These are phyloP conservation scores for Musa schizocarpa DNA, from an alignment of 176 grass and related monocot genomes.

Conservation along the genomic window DNA sequence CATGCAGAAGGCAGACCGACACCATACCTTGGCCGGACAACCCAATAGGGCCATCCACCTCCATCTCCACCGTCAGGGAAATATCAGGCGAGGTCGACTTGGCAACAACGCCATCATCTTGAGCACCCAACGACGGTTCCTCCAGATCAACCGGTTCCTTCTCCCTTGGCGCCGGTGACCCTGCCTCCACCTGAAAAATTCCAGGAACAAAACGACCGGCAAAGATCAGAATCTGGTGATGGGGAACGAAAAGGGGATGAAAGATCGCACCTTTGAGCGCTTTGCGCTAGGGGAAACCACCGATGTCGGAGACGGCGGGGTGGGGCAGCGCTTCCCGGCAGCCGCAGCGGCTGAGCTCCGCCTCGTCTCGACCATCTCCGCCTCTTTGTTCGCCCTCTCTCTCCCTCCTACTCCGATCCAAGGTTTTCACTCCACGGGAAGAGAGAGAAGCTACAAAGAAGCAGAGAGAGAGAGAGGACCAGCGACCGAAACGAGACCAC, in stretches of 20 bases:
- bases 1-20: not conserved
- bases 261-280: slow-evolving; percentile 11
- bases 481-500: not conserved
- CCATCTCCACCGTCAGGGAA: not conserved
- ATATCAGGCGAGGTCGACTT: not conserved
- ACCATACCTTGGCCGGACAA: not conserved
- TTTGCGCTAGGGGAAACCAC: not conserved
- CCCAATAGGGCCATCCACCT: not conserved
- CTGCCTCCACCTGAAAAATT: slow-evolving; percentile 2
- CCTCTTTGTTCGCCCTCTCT: slow-evolving; percentile 7
- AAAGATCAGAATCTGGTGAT: not conserved
- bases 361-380: slow-evolving; percentile 14
- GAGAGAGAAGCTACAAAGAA: slow-evolving; percentile 5
- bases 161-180: not conserved
- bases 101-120: no score
- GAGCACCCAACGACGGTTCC: not conserved
- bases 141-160: not conserved
- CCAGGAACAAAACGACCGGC: not conserved
- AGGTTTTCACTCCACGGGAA: not conserved
- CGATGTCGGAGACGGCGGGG: not conserved
- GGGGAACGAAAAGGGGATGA: not conserved
- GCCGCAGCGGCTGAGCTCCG: slow-evolving; percentile 8
- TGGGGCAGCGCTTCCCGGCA: not conserved
- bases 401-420: not conserved
- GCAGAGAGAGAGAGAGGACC: slow-evolving; percentile 1